Percentiles rank a stretch among this genome's conserved stretches.
Conservation (phyloP, 768 basidiomycete species). For the Termitomyces sp. region DNA sequence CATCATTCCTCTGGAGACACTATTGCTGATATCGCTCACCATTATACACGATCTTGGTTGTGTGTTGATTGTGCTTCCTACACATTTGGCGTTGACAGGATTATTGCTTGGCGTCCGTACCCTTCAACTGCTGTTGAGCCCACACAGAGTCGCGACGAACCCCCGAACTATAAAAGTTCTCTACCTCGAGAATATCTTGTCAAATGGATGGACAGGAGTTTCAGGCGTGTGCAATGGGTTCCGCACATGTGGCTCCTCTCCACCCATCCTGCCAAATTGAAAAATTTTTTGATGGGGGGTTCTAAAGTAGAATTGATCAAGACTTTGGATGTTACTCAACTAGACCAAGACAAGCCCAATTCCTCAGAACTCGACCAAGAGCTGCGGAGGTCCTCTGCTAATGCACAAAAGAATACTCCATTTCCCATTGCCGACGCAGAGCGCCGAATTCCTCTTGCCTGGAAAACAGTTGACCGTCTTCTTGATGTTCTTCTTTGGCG, state of each 20-base stretch:
- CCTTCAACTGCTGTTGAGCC: conserved; percentile 61
- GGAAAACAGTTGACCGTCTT: conserved; percentile 92
- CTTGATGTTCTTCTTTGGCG: conserved; percentile 73
- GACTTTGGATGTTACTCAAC: conserved; percentile 27
- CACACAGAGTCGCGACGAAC: conserved; percentile 26
- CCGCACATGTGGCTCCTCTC: conserved; percentile 87
- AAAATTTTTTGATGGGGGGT: conserved; percentile 69
- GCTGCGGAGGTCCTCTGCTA: conserved; percentile 26
- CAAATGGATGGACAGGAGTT: conserved; percentile 82
- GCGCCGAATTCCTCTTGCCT: conserved; percentile 63
- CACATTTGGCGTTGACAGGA: conserved; percentile 67
- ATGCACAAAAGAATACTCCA: conserved; percentile 21
- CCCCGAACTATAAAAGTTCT: conserved; percentile 45
- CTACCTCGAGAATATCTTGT: conserved; percentile 91
- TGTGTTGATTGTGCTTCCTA: conserved; percentile 79
- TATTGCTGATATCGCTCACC: conserved; percentile 42
- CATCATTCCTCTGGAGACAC: conserved; percentile 25
- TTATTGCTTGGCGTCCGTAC: conserved; percentile 88
- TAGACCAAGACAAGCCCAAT: conserved; percentile 19
- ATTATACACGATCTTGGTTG: conserved; percentile 57
- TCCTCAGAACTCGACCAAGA: conserved; percentile 38
- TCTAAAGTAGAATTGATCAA: conserved; percentile 62
- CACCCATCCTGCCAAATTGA: conserved; percentile 59
- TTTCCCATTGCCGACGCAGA: conserved; percentile 63
- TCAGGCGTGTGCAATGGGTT: conserved; percentile 80